A percentile compares a stretch with the other conserved stretches of the same genome.
These are phyloP conservation scores for Saccharomycopsis amapae DNA, from an alignment of 805 yeast genomes.

Conservation along the genomic window DNA sequence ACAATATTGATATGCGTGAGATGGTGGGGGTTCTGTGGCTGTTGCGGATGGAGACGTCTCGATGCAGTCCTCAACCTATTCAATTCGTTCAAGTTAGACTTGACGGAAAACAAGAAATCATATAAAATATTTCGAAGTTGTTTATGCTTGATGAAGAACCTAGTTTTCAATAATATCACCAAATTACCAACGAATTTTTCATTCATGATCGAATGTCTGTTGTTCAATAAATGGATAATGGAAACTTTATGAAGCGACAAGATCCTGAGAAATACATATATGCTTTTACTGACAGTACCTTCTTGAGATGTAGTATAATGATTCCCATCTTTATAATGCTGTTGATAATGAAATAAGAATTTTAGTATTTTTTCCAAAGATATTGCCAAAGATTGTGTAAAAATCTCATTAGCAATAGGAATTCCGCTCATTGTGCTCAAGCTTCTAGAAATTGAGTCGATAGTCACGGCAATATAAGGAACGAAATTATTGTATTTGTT, in stretches of 20 bases:
- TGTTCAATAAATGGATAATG: conserved; percentile 39
- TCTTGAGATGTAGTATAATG: conserved; percentile 4
- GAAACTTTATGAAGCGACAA: conserved; percentile 51
- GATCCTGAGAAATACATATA: conserved; percentile 46
- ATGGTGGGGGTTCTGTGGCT: neutral
- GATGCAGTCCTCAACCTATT: neutral
- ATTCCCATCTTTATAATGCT: neutral
- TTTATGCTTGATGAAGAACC: conserved; percentile 37
- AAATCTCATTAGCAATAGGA: conserved; percentile 27
- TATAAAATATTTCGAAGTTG: conserved; percentile 50
- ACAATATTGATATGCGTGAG: neutral
- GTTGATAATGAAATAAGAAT: neutral
- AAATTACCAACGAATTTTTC: conserved; percentile 43
- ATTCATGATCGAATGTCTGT: conserved; percentile 33
- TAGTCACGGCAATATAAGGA: conserved; percentile 18
- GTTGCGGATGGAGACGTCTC: too few relatives aligned
- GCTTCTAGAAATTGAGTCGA: conserved; percentile 9
- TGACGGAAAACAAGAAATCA: conserved; percentile 51
- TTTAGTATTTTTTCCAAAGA: conserved; percentile 34
- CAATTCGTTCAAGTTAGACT: conserved; percentile 29
- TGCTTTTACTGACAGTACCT: conserved; percentile 27
- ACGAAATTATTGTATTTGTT: conserved; percentile 17
- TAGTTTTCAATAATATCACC: conserved; percentile 38
- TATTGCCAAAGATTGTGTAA: conserved; percentile 35
- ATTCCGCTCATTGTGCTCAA: conserved; percentile 1